These are phyloP conservation scores for Aspergillus cejpii DNA, from an alignment of 2,329 filamentous ascomycete species.

Conservation along the genomic window DNA sequence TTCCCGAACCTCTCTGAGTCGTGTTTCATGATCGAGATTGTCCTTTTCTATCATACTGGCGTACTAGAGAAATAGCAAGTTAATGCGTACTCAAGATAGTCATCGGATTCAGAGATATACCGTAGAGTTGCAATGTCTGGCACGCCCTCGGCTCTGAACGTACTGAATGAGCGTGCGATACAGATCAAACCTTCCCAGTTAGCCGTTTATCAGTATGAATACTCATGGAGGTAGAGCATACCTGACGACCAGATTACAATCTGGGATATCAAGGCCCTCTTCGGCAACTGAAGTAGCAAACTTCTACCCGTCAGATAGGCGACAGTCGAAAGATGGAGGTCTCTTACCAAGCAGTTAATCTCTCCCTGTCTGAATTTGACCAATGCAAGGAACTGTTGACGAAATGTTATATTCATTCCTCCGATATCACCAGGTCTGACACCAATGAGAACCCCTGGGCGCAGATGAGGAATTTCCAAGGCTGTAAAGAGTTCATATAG, in stretches of 20 bases:
- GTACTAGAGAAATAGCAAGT: slow-evolving; percentile 43
- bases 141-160: slow-evolving; percentile 84
- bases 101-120: slow-evolving; percentile 18
- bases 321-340: slow-evolving; percentile 2
- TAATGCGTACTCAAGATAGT: neutral
- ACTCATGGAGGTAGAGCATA: slow-evolving; percentile 9
- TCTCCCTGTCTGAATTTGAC: slow-evolving; percentile 55
- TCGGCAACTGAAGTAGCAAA: slow-evolving; percentile 61
- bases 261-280: slow-evolving; percentile 60
- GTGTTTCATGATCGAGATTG: slow-evolving; percentile 60
- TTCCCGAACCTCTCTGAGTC: slow-evolving; percentile 44
- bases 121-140: slow-evolving; percentile 67
- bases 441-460: slow-evolving; percentile 59
- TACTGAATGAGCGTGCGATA: slow-evolving; percentile 90
- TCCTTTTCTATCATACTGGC: slow-evolving; percentile 72
- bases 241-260: slow-evolving; percentile 59
- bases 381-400: slow-evolving; percentile 67
- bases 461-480: slow-evolving; percentile 54
- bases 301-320: slow-evolving; percentile 17
- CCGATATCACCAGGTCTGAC: slow-evolving; percentile 46
- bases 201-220: slow-evolving; percentile 1
- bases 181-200: slow-evolving; percentile 63
- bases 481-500: slow-evolving; percentile 60
- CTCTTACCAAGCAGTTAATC: slow-evolving; percentile 49
- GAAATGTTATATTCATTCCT: slow-evolving; percentile 60